Base-by-base conservation (phyloP, 1,139 yeast species). In the Nakaseomyces uthaithaninus region DNA sequence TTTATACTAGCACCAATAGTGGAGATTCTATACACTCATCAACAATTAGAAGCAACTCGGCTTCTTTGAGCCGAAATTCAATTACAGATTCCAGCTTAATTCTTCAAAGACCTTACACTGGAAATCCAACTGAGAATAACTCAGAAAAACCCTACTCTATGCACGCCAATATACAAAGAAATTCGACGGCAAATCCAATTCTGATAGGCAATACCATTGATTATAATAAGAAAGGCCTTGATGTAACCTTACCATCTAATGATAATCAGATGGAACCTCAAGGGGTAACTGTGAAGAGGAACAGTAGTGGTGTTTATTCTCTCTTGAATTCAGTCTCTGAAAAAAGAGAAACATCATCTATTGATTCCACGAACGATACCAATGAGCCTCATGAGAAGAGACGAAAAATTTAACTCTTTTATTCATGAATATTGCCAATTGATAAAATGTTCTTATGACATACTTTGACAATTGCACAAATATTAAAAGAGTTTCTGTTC, bases 251-350 rank as follows among this genome's bases (percentile, higher is more conserved):
- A 14, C 33, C 33, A 9, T 6, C 35, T 16, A 28, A 15, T 12
- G 30, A 18, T 17, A 28, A 15, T 16, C 28, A 28, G 22, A 17
- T 18, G 12, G 30, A 15, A 2, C 12, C 23, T 6, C 27, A 30
- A 14, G 17, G 27, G 9, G 18, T 7, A 3, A 19, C 23, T 46
- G 17, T 14, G 15, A 37, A 28, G 22, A 27, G 39, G 16, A 16
- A 20, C 6, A 31, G 48, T 30, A 46, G 47, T 27, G 51, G 48
- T 3, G 50, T 49, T 25, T 45, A 50, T 43, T 44, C 51, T 22
- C 34, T 50, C 22, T 28, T 50, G 18, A 50, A 49, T 17, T 17
- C 33, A 7, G 33, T 28, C 10, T 17, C 22, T 4, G 33, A 28
- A 22, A 28, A 28, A 28, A 17, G 22, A 8, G 22, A 4, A 4